phyloP scores from a whole-genome alignment of 805 yeast species.

The Candida silvatica region DNA sequence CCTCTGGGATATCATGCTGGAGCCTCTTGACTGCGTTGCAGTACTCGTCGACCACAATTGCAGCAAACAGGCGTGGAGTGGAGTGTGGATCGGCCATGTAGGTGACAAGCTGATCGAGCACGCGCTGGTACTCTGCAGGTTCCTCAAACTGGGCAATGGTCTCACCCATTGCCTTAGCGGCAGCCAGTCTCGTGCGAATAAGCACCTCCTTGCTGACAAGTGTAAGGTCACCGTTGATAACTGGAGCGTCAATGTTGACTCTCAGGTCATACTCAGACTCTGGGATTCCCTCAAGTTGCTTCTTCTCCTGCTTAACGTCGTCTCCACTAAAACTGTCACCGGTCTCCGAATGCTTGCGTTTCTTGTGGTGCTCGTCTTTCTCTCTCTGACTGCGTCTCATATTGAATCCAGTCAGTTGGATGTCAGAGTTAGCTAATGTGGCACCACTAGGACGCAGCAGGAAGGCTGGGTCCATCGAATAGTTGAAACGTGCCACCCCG shows the following conservation, averaged over 20 bases:
- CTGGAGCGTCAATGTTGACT: conserved; percentile 89
- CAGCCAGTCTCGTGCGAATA: conserved; percentile 64
- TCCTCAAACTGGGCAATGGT: conserved; percentile 42
- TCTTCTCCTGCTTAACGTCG: conserved; percentile 12
- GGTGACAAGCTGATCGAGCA: conserved; percentile 29
- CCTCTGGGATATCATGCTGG: conserved; percentile 5
- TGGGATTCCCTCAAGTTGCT: conserved; percentile 34
- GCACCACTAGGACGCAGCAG: conserved; percentile 77
- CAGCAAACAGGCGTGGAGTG: conserved; percentile 68
- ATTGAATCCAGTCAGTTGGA: conserved; percentile 19
- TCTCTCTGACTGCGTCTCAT: conserved; percentile 13
- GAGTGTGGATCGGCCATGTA: conserved; percentile 58
- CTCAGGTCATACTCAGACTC: conserved; percentile 43
- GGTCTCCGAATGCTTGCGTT: neutral
- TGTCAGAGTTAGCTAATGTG: conserved; percentile 22
- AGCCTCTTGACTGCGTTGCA: conserved; percentile 23
- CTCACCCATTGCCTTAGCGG: conserved; percentile 69
- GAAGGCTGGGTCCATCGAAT: conserved; percentile 68
- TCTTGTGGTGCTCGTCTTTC: conserved; percentile 1
- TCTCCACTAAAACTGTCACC: conserved; percentile 5
- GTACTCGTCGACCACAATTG: conserved; percentile 66
- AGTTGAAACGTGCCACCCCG: conserved; percentile 85
- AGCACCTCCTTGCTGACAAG: conserved; percentile 71
- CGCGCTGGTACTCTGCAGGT: conserved; percentile 27
- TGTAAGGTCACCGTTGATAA: conserved; percentile 84